Conservation (phyloP, 495 filamentous ascomycete genomes). For the Penicillium angulare region DNA sequence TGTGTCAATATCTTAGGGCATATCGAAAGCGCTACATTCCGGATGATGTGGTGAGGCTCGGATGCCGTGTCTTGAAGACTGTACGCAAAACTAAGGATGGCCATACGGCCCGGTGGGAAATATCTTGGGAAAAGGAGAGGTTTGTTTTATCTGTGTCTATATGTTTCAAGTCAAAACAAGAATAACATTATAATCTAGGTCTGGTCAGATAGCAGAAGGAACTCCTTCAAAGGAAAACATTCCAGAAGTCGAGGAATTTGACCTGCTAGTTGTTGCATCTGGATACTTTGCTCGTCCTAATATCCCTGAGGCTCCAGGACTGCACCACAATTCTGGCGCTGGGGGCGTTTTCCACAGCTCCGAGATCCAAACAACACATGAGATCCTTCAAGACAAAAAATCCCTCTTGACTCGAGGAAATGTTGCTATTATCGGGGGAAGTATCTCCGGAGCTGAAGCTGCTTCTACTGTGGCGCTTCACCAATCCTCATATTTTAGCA, state of each 20-base stretch:
- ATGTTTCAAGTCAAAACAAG: neutral
- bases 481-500: slow-evolving; percentile 52
- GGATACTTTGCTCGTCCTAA: slow-evolving; percentile 71
- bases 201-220: neutral
- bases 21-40: slow-evolving; percentile 62
- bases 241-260: slow-evolving; percentile 54
- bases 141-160: slow-evolving; percentile 8
- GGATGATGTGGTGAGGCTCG: slow-evolving; percentile 45
- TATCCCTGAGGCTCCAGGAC: slow-evolving; percentile 46
- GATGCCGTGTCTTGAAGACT: slow-evolving; percentile 50
- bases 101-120: slow-evolving; percentile 48
- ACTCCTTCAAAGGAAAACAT: slow-evolving; percentile 1
- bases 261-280: slow-evolving; percentile 70
- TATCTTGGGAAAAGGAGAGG: slow-evolving; percentile 43
- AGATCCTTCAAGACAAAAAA: slow-evolving; percentile 14
- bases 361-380: slow-evolving; percentile 27
- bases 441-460: slow-evolving; percentile 79
- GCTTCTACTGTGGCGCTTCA: slow-evolving; percentile 70
- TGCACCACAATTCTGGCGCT: slow-evolving; percentile 18
- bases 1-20: slow-evolving; percentile 67
- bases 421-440: slow-evolving; percentile 76
- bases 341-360: slow-evolving; percentile 62
- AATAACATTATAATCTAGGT: neutral
- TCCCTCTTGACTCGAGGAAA: slow-evolving; percentile 42
- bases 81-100: slow-evolving; percentile 26